Evolutionary conservation across 305 asterid species (phyloP).

Genomic region (Euphrasia arctica): DNA sequence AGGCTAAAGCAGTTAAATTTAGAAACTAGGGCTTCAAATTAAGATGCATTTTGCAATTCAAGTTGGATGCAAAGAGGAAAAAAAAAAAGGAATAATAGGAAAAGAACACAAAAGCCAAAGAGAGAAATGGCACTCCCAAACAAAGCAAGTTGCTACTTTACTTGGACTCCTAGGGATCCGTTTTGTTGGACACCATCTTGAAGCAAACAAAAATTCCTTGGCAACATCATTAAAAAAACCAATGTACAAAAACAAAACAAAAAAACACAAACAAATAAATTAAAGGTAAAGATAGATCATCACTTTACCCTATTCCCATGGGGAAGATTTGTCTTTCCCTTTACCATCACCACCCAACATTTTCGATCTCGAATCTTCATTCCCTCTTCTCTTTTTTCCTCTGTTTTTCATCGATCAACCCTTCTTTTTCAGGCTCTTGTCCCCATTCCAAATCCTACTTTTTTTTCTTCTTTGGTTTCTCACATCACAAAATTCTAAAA

Average conservation of each 20-base stretch:
- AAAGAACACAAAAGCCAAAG: background rate
- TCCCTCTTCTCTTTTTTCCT: slow-evolving; percentile 23
- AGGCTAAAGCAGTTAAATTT: no score
- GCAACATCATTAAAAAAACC: slow-evolving; percentile 26
- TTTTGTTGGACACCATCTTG: slow-evolving; percentile 26
- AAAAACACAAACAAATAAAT: slow-evolving; percentile 2
- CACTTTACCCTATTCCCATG: slow-evolving; percentile 76
- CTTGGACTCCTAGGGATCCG: slow-evolving; percentile 49
- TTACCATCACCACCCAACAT: slow-evolving; percentile 26
- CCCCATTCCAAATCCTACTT: slow-evolving; percentile 34
- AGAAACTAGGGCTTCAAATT: no score
- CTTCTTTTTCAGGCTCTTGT: slow-evolving; percentile 46
- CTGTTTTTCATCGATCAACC: slow-evolving; percentile 46
- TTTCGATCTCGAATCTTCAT: slow-evolving; percentile 66
- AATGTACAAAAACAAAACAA: slow-evolving; percentile 8
- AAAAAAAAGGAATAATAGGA: background rate
- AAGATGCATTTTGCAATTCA: background rate
- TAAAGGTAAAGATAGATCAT: slow-evolving; percentile 28
- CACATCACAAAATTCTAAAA: slow-evolving; percentile 33
- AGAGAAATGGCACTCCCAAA: background rate
- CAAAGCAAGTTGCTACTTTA: slow-evolving; percentile 35
- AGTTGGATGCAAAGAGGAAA: background rate
- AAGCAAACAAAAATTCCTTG: slow-evolving; percentile 41
- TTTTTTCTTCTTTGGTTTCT: slow-evolving; percentile 7
- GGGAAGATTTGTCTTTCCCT: slow-evolving; percentile 50